Evolutionary conservation across 1,139 yeast genomes (phyloP), one percentile per base, ranked within the genome.

Genomic region (Hansenula sp.): DNA sequence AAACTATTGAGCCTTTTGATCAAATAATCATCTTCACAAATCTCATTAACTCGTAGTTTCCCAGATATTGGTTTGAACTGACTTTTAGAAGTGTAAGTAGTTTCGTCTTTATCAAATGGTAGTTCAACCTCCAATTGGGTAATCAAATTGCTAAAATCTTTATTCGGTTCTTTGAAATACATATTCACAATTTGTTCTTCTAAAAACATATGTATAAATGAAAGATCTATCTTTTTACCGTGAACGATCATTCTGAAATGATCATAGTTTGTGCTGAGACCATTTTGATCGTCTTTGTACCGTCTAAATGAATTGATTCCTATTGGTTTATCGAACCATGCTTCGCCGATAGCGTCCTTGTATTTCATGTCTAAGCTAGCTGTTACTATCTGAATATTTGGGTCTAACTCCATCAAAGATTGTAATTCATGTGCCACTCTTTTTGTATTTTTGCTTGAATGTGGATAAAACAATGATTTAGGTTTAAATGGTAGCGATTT

Each of bases 251-350:
- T 33, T 33, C 36, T 21, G 15, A 33, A 33, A n/a, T 21, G 36
- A n/a, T 33, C 28, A 21, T 13, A 33, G 12, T 7, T 11, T 13
- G 36, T 33, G 12, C 28, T 24, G 18, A 21, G 19, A 13, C 13
- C 36, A 33, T 13, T 33, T 6, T 10, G 4, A 11, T 3, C 16
- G 12, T 17, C 19, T 17, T 27, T 36, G 6, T 27, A 17, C 8
- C n/a, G 6, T 17, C 24, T 27, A 13, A 15, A 36, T 11, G 38
- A 36, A 12, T 36, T 27, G 17, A 36, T 36, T 2, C 19, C 19
- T 16, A 36, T 36, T 2, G 32, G 25, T 9, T 27, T 24, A 36
- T 36, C 38, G 27, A 36, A 36, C 38, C 38, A 36, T 27, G 18
- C 32, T 17, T 36, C 38, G 10, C 32, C 31, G 4, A 36, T 27